These are phyloP conservation scores for Grosmannia huntii DNA, from an alignment of 2,329 filamentous ascomycete species.

Conservation along the genomic window DNA sequence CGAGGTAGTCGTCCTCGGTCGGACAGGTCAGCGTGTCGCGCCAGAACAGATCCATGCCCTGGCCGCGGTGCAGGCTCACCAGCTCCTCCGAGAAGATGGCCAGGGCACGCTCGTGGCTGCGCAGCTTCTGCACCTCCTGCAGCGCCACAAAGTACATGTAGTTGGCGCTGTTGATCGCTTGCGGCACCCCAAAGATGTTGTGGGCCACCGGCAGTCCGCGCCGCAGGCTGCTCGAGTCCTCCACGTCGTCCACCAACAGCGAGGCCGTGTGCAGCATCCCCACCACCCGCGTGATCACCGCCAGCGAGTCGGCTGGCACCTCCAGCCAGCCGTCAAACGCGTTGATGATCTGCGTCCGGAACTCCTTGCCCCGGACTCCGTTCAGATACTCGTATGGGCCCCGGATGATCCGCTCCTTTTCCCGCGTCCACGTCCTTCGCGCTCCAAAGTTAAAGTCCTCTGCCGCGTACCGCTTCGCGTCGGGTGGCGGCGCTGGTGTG, in stretches of 20 bases:
- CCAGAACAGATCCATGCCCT: conserved; percentile 90
- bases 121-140: conserved; percentile 58
- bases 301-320: conserved; percentile 56
- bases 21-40: conserved; percentile 73
- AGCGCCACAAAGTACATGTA: conserved; percentile 78
- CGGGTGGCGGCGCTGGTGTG: conserved; percentile 25
- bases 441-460: conserved; percentile 41
- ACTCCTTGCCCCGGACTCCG: conserved; percentile 71
- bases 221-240: conserved; percentile 62
- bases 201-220: conserved; percentile 74
- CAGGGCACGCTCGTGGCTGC: conserved; percentile 52
- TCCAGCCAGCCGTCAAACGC: conserved; percentile 73
- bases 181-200: conserved; percentile 70
- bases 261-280: conserved; percentile 81
- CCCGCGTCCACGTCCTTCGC: conserved; percentile 48
- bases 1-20: conserved; percentile 79
- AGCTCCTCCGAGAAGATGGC: conserved; percentile 71
- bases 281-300: conserved; percentile 65
- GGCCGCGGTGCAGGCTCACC: conserved; percentile 71
- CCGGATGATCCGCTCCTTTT: conserved; percentile 66
- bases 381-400: conserved; percentile 74
- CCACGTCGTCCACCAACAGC: conserved; percentile 75
- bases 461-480: conserved; percentile 39
- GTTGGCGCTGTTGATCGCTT: conserved; percentile 85
- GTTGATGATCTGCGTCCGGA: conserved; percentile 64